These are phyloP conservation scores for Aspergillus sclerotialis DNA, from an alignment of 2,329 filamentous ascomycete species.

Conservation along the genomic window DNA sequence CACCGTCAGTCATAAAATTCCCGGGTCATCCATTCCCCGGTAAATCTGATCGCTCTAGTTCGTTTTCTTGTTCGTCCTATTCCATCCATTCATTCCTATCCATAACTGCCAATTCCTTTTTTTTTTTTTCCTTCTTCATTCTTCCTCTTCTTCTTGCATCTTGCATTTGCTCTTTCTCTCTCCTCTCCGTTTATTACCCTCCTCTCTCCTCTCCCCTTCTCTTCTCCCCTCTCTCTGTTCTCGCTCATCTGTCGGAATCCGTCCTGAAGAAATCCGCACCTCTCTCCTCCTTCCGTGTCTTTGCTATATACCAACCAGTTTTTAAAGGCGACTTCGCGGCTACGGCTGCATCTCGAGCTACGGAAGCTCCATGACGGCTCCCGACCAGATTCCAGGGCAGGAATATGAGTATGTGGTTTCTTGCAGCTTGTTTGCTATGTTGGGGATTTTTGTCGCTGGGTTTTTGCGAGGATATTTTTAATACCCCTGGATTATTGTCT, in stretches of 20 bases:
- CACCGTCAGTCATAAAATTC: conserved; percentile 3
- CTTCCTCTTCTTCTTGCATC: conserved; percentile 2
- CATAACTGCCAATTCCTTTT: too few species aligned
- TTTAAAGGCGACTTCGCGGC: conserved; percentile 11
- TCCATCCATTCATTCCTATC: not conserved
- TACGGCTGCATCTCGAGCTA: conserved; percentile 29
- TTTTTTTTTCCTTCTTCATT: conserved; percentile 3
- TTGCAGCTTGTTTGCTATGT: not conserved
- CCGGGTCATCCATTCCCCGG: too few species aligned
- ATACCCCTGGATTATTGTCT: too few species aligned
- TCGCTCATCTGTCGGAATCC: not conserved
- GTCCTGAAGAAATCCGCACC: not conserved
- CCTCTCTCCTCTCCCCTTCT: conserved; percentile 6
- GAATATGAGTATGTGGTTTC: conserved; percentile 39
- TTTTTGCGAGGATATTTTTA: too few species aligned
- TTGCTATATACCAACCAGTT: not conserved
- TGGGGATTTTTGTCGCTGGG: too few species aligned
- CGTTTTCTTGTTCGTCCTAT: conserved; percentile 2
- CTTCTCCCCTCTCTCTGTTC: conserved; percentile 4
- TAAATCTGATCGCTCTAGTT: too few species aligned
- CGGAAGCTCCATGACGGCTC: conserved; percentile 33
- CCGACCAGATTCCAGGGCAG: conserved; percentile 35
- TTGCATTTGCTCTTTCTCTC: conserved; percentile 5
- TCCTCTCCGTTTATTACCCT: conserved; percentile 3
- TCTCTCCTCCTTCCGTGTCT: conserved; percentile 1